phyloP scores from a whole-genome alignment of 2,329 filamentous ascomycete genomes.

The Fonsecaea erecta region DNA sequence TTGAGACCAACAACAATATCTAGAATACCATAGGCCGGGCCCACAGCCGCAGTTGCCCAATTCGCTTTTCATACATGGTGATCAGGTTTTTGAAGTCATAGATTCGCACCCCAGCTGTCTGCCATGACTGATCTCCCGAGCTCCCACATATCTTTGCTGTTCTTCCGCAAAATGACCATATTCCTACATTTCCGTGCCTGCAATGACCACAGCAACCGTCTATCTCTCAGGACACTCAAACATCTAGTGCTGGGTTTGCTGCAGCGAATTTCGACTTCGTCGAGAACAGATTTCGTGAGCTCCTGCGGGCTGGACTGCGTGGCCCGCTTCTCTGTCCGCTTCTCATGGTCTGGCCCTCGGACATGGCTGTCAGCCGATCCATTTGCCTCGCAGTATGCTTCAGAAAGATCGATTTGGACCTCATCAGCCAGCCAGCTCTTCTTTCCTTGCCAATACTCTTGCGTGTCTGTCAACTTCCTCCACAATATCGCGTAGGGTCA shows the following conservation, averaged over 20 bases:
- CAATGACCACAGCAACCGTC: background rate
- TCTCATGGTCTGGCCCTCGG: background rate
- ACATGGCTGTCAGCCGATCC: background rate
- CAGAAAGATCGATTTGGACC: background rate
- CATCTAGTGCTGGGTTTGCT: background rate
- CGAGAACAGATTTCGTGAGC: background rate
- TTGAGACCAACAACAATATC: background rate
- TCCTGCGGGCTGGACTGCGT: background rate
- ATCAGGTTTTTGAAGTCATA: background rate
- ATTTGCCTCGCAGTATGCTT: background rate
- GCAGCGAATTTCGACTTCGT: background rate
- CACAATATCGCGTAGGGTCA: slow-evolving; percentile 83
- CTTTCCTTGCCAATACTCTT: slow-evolving; percentile 76
- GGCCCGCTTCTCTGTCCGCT: background rate
- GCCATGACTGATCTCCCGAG: background rate
- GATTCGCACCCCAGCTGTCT: background rate
- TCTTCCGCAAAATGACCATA: background rate
- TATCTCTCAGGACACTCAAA: background rate
- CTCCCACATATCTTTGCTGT: background rate
- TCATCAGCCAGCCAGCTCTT: slow-evolving; percentile 67
- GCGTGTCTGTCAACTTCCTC: slow-evolving; percentile 92
- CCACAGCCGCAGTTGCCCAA: background rate
- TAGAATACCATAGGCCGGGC: background rate
- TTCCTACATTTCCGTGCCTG: background rate
- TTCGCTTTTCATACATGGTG: background rate